phyloP scores from a whole-genome alignment of 805 yeast species.

The Yamadazyma nakazawae region DNA sequence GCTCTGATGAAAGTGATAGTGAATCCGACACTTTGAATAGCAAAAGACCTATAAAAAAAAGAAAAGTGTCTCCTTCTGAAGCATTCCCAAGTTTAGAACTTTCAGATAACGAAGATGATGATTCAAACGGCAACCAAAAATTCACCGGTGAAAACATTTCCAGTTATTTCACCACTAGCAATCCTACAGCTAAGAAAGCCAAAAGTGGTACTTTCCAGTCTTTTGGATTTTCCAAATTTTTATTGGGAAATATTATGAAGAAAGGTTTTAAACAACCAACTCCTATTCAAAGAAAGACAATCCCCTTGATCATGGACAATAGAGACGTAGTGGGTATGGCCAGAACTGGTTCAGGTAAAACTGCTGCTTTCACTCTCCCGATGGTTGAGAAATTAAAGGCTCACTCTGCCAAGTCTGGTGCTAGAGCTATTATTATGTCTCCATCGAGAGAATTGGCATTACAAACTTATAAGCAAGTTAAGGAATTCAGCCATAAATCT shows the following conservation, averaged over 20 bases:
- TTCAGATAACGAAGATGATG: conserved; percentile 48
- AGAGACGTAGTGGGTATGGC: conserved; percentile 99
- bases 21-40: not conserved
- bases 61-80: conserved; percentile 20
- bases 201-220: conserved; percentile 84
- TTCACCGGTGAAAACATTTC: conserved; percentile 17
- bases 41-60: conserved; percentile 22
- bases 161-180: conserved; percentile 38
- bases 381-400: conserved; percentile 78
- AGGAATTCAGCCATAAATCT: conserved; percentile 81
- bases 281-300: conserved; percentile 94
- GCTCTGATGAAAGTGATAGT: conserved; percentile 21
- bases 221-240: conserved; percentile 76
- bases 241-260: conserved; percentile 65
- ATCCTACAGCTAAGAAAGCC: conserved; percentile 52
- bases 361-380: conserved; percentile 94
- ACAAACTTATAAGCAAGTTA: conserved; percentile 85
- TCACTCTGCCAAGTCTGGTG: conserved; percentile 85
- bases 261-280: conserved; percentile 96
- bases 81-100: conserved; percentile 52
- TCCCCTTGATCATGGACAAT: conserved; percentile 81
- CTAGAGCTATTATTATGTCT: conserved; percentile 81
- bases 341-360: conserved; percentile 97
- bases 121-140: conserved; percentile 17
- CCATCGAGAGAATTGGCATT: conserved; percentile 96